Conservation (phyloP, 192 early-diverging fungal genomes). For the Gryganskiella cystojenkinii region DNA sequence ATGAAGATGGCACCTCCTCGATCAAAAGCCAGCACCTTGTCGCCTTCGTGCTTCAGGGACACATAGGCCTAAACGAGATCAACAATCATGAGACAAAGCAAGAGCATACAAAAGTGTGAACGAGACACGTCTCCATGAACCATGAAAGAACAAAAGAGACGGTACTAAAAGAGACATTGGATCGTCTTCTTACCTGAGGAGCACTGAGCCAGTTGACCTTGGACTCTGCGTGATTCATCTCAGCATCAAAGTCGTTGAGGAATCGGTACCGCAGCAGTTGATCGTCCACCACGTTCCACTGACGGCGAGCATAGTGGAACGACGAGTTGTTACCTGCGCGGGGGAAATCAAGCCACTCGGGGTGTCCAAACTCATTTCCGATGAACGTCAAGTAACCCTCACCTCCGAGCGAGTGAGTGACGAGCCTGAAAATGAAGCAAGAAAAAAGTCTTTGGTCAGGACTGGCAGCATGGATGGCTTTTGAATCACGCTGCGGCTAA, state of each 20-base stretch:
- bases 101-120: not conserved
- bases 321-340: slow-evolving; percentile 89
- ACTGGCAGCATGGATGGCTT: not conserved
- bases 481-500: not conserved
- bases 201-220: slow-evolving; percentile 75
- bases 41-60: slow-evolving; percentile 90
- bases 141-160: not conserved
- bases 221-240: slow-evolving; percentile 85
- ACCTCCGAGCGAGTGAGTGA: slow-evolving; percentile 92
- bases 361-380: slow-evolving; percentile 99
- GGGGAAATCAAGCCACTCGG: slow-evolving; percentile 99
- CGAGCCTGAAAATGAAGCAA: slow-evolving; percentile 60
- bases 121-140: not conserved
- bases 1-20: slow-evolving; percentile 88
- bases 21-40: slow-evolving; percentile 96
- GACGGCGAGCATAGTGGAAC: slow-evolving; percentile 94
- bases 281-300: slow-evolving; percentile 96
- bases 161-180: not conserved
- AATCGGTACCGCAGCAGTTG: slow-evolving; percentile 90
- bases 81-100: not conserved
- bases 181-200: slow-evolving; percentile 61
- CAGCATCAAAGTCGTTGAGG: slow-evolving; percentile 89
- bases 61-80: slow-evolving; percentile 71
- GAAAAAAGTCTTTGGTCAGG: not conserved
- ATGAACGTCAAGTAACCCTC: slow-evolving; percentile 98